phyloP scores from a whole-genome alignment of 1,139 yeast species.

The Taphrina populina region DNA sequence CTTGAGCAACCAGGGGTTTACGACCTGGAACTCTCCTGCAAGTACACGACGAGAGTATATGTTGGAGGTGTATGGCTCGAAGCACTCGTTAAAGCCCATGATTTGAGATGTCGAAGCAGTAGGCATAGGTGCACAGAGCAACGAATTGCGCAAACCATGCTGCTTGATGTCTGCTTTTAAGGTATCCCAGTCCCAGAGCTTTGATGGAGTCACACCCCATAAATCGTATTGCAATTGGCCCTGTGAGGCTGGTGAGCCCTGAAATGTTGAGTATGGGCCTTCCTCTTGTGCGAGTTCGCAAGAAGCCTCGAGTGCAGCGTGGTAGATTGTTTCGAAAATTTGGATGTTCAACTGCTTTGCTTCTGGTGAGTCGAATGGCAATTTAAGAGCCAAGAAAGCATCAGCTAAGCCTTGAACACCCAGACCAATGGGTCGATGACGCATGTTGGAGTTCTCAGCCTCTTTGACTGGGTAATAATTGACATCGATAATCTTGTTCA shows the following conservation, averaged over 20 bases:
- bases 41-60: constrained; percentile 81
- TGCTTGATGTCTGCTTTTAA: constrained; percentile 60
- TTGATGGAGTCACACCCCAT: constrained; percentile 74
- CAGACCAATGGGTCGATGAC: constrained; percentile 80
- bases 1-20: constrained; percentile 75
- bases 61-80: constrained; percentile 87
- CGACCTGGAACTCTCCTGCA: constrained; percentile 87
- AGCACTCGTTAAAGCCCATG: constrained; percentile 84
- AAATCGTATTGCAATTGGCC: constrained; percentile 76
- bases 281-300: constrained; percentile 64
- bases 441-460: constrained; percentile 67
- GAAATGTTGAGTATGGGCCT: constrained; percentile 68
- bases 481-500: constrained; percentile 74
- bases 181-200: constrained; percentile 71
- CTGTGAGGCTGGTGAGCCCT: constrained; percentile 79
- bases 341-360: constrained; percentile 72
- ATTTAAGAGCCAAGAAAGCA: constrained; percentile 68
- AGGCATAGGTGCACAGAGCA: constrained; percentile 90
- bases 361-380: constrained; percentile 75
- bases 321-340: constrained; percentile 86
- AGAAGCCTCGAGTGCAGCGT: constrained; percentile 79
- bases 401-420: constrained; percentile 94
- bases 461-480: constrained; percentile 75
- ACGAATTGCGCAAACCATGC: constrained; percentile 75
- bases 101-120: constrained; percentile 92